Conservation (phyloP, 1,139 yeast genomes). For the Saccharomyces pastorianus region DNA sequence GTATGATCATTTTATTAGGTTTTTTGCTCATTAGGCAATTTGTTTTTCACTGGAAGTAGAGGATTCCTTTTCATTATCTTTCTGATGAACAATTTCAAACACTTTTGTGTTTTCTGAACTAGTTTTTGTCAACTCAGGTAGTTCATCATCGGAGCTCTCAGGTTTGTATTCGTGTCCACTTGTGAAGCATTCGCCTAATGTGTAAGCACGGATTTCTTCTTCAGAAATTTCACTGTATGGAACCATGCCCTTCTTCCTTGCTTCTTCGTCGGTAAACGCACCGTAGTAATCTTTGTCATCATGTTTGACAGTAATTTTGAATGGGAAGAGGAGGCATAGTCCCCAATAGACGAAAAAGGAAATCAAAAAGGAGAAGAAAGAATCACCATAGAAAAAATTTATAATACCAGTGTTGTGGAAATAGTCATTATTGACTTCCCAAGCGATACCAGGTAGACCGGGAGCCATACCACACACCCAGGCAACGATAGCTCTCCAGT, state of each 20-base stretch:
- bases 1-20: neutral
- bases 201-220: conserved; percentile 14
- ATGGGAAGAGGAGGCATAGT: conserved; percentile 35
- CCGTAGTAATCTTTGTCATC: conserved; percentile 37
- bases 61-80: neutral
- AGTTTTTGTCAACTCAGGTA: neutral
- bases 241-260: conserved; percentile 31
- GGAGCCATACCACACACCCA: conserved; percentile 38
- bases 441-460: conserved; percentile 40
- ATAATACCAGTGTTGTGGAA: conserved; percentile 33
- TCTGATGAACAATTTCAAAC: neutral
- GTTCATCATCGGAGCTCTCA: neutral
- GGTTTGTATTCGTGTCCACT: neutral
- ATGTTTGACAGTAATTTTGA: conserved; percentile 30
- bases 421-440: conserved; percentile 28
- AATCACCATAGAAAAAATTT: conserved; percentile 38
- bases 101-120: neutral
- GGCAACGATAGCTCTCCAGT: conserved; percentile 38
- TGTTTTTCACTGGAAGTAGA: neutral
- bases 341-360: conserved; percentile 36
- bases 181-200: neutral
- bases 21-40: neutral
- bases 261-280: conserved; percentile 34
- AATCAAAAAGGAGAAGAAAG: conserved; percentile 37
- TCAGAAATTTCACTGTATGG: conserved; percentile 27